These are phyloP conservation scores for Talaromyces funiculosus DNA, from an alignment of 2,329 filamentous ascomycete species.

Conservation along the genomic window DNA sequence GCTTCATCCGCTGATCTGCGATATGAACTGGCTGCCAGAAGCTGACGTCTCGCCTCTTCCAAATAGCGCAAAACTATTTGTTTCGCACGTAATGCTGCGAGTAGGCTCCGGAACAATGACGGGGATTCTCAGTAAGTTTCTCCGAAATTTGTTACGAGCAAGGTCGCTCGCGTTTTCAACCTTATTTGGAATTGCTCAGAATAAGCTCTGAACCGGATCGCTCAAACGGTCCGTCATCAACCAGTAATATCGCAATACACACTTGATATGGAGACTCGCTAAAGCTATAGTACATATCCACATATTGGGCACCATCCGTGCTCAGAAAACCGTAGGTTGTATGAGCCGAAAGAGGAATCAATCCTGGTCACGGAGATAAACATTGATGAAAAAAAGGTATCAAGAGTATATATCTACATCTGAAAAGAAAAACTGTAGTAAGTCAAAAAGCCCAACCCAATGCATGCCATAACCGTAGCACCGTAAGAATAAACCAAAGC, in stretches of 20 bases:
- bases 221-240: background rate
- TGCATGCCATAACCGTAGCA: background rate
- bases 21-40: background rate
- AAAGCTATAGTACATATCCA: background rate
- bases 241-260: background rate
- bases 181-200: constrained; percentile 1
- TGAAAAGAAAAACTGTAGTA: background rate
- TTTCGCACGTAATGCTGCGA: background rate
- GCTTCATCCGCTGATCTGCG: too few relatives aligned
- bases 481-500: background rate
- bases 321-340: background rate
- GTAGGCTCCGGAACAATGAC: too few relatives aligned
- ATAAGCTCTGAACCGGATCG: background rate
- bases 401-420: background rate
- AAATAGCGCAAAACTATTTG: background rate
- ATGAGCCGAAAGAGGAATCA: background rate
- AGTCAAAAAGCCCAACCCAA: background rate
- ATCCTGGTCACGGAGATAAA: background rate
- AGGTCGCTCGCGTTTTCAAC: background rate
- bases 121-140: too few relatives aligned
- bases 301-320: background rate
- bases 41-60: background rate
- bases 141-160: too few relatives aligned
- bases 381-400: background rate
- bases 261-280: background rate